Percentiles rank a stretch among this genome's conserved stretches.
Conservation (phyloP, 768 basidiomycete genomes). For the Pisolithus microcarpus region DNA sequence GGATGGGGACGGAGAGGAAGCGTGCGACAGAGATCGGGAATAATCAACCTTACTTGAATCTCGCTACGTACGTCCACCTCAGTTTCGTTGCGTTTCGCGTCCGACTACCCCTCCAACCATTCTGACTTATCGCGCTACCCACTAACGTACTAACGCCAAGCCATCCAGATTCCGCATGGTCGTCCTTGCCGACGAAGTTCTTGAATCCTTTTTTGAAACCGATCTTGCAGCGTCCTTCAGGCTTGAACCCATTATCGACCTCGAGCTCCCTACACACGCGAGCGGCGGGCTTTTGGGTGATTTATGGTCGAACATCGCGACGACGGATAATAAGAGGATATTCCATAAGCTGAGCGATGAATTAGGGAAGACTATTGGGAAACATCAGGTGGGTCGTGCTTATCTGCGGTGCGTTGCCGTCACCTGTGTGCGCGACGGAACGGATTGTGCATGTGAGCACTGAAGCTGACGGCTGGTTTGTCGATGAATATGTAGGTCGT, state of each 20-base stretch:
- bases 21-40: conserved; percentile 46
- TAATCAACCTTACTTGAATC: conserved; percentile 89
- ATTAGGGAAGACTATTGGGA: conserved; percentile 89
- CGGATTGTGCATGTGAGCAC: neutral
- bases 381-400: conserved; percentile 59
- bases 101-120: no score
- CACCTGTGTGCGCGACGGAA: no score
- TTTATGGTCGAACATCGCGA: conserved; percentile 83
- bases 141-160: conserved; percentile 1
- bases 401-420: neutral
- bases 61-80: conserved; percentile 59
- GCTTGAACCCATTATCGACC: conserved; percentile 61
- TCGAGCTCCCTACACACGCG: conserved; percentile 53
- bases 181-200: conserved; percentile 89
- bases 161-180: conserved; percentile 89
- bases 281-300: conserved; percentile 72
- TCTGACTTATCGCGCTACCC: conserved; percentile 2
- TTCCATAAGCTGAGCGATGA: conserved; percentile 93
- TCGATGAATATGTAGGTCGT: conserved; percentile 40
- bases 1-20: conserved; percentile 15
- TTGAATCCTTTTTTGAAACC: conserved; percentile 94
- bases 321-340: conserved; percentile 87
- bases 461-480: no score
- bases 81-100: no score
- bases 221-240: conserved; percentile 87